Percentiles rank a stretch among this genome's conserved stretches.
These are phyloP conservation scores for Suhomyces bolitotheri DNA, from an alignment of 1,139 yeast species.

Conservation along the genomic window DNA sequence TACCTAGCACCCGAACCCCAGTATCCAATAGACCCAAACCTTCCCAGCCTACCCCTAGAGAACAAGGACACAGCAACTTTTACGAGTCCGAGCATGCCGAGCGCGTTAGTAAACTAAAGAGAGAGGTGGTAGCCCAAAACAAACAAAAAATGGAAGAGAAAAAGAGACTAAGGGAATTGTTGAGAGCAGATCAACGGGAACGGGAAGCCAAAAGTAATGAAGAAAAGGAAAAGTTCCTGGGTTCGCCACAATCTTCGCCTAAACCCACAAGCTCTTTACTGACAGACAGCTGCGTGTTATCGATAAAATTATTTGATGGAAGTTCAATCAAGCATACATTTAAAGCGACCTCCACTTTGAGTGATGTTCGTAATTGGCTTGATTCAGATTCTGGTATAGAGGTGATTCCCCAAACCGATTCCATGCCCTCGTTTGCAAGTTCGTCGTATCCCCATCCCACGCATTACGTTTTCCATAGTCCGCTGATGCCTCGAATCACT, in stretches of 20 bases:
- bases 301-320: conserved; percentile 59
- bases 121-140: conserved; percentile 37
- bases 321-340: conserved; percentile 48
- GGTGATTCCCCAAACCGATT: conserved; percentile 24
- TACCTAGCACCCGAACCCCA: background rate
- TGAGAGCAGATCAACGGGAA: conserved; percentile 55
- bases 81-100: conserved; percentile 33
- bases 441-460: conserved; percentile 36
- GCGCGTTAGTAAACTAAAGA: conserved; percentile 41
- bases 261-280: background rate
- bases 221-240: conserved; percentile 10
- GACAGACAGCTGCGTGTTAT: conserved; percentile 36
- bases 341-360: conserved; percentile 40
- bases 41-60: background rate
- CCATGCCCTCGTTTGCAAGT: conserved; percentile 41
- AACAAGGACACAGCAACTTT: background rate
- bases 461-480: conserved; percentile 40
- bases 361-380: conserved; percentile 63
- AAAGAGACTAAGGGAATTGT: conserved; percentile 50
- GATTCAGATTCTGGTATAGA: conserved; percentile 53
- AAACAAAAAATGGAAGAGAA: conserved; percentile 48
- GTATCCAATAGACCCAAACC: background rate
- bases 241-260: background rate
- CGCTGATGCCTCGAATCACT: conserved; percentile 38
- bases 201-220: conserved; percentile 20